Conservation (phyloP, 2,329 filamentous ascomycete species). For the Verticillium isaacii region DNA sequence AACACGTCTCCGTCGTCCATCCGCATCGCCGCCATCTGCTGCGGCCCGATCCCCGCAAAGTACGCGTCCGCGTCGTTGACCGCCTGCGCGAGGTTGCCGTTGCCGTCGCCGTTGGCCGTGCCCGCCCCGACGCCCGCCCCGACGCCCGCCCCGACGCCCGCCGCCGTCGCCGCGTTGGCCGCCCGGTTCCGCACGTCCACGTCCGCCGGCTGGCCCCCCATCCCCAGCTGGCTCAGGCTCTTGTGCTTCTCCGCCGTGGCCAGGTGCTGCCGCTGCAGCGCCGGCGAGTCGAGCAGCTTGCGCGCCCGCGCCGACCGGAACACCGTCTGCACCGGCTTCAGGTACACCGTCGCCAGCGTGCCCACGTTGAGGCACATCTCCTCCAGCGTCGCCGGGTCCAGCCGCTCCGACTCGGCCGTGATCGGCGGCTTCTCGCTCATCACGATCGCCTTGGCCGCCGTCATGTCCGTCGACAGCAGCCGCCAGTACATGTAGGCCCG, state of each 20-base stretch:
- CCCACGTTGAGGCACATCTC: constrained; percentile 97
- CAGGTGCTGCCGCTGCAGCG: constrained; percentile 69
- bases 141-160: not conserved
- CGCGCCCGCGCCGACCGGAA: constrained; percentile 85
- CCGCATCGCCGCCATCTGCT: constrained; percentile 69
- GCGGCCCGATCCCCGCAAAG: constrained; percentile 72
- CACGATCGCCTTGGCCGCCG: constrained; percentile 78
- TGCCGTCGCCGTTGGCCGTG: constrained; percentile 19
- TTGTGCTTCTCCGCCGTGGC: constrained; percentile 58
- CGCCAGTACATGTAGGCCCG: constrained; percentile 99
- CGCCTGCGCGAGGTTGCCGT: constrained; percentile 59
- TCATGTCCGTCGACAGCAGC: constrained; percentile 85
- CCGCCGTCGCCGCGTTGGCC: constrained; percentile 9
- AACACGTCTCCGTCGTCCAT: constrained; percentile 63
- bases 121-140: not conserved
- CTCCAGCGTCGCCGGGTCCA: constrained; percentile 86
- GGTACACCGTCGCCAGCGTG: constrained; percentile 92
- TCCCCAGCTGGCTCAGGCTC: constrained; percentile 54
- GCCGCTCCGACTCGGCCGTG: constrained; percentile 90
- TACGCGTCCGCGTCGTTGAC: constrained; percentile 85
- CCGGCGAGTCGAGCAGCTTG: constrained; percentile 75
- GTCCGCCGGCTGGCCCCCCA: constrained; percentile 46
- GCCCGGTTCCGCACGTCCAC: constrained; percentile 38
- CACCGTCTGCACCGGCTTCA: constrained; percentile 96
- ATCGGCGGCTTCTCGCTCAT: constrained; percentile 98